Conservation (phyloP, 805 yeast species). For the Candida coquimbonensis region DNA sequence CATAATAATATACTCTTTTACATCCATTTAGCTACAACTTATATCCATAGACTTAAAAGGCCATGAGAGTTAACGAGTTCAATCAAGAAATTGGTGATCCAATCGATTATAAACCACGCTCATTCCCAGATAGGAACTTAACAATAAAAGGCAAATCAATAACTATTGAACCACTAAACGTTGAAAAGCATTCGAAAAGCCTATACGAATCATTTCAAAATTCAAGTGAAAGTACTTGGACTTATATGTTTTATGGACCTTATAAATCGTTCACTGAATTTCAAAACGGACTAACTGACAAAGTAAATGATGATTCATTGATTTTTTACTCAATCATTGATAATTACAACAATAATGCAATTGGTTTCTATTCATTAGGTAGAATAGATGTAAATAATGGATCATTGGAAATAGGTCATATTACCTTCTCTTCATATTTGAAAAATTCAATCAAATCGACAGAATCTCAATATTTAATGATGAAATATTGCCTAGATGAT, state of each 20-base stretch:
- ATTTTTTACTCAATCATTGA: constrained; percentile 1
- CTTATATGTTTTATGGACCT: constrained; percentile 2
- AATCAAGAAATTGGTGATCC: too few species aligned
- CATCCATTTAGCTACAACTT: too few species aligned
- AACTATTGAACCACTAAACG: too few species aligned
- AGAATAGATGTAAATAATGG: constrained; percentile 1
- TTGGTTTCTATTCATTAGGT: constrained; percentile 1
- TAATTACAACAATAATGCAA: not conserved
- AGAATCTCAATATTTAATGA: constrained; percentile 3
- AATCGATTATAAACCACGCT: too few species aligned
- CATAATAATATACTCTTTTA: too few species aligned
- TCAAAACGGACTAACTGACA: not conserved
- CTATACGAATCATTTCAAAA: not conserved
- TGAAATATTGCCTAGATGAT: constrained; percentile 2
- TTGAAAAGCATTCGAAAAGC: too few species aligned
- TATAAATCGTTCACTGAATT: not conserved
- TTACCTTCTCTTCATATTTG: not conserved
- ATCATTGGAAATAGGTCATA: constrained; percentile 3
- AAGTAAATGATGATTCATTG: not conserved
- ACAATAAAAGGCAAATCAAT: not conserved
- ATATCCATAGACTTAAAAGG: too few species aligned
- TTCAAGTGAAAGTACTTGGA: not conserved
- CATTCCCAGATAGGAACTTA: too few species aligned
- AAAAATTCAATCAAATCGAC: not conserved
- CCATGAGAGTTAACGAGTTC: too few species aligned